These are phyloP conservation scores for Hypseocharis bilobata DNA, from an alignment of 441 rosid genomes.

Conservation along the genomic window DNA sequence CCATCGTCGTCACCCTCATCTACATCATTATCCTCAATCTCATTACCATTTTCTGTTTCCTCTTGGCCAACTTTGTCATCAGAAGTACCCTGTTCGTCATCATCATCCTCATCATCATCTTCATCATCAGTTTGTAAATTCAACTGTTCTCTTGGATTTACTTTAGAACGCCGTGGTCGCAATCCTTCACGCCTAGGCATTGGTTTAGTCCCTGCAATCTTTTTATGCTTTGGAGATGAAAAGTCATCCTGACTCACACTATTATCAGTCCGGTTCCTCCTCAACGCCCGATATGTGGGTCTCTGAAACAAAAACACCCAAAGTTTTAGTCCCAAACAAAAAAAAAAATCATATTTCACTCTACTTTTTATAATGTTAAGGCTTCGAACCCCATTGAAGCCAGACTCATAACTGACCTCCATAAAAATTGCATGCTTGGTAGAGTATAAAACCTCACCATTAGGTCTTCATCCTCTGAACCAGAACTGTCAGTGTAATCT, in stretches of 20 bases:
- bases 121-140: slow-evolving; percentile 56
- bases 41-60: slow-evolving; percentile 82
- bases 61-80: slow-evolving; percentile 70
- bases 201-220: slow-evolving; percentile 37
- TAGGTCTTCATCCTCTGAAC: slow-evolving; percentile 84
- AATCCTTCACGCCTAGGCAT: slow-evolving; percentile 94
- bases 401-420: slow-evolving; percentile 1
- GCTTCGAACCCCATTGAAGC: not conserved
- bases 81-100: slow-evolving; percentile 45
- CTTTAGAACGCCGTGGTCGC: slow-evolving; percentile 80
- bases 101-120: slow-evolving; percentile 27
- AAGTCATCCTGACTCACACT: slow-evolving; percentile 51
- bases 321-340: slow-evolving; percentile 21
- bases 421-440: slow-evolving; percentile 12
- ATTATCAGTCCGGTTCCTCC: slow-evolving; percentile 53
- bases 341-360: slow-evolving; percentile 10
- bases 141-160: slow-evolving; percentile 39
- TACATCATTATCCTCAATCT: slow-evolving; percentile 55
- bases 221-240: slow-evolving; percentile 49
- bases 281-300: slow-evolving; percentile 47
- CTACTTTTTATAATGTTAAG: not conserved
- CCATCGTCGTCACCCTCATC: slow-evolving; percentile 35
- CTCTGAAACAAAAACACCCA: slow-evolving; percentile 41
- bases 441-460: slow-evolving; percentile 53
- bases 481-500: slow-evolving; percentile 79